Evolutionary conservation across 768 basidiomycete species (phyloP).

Genomic region (Trametes coccinea): DNA sequence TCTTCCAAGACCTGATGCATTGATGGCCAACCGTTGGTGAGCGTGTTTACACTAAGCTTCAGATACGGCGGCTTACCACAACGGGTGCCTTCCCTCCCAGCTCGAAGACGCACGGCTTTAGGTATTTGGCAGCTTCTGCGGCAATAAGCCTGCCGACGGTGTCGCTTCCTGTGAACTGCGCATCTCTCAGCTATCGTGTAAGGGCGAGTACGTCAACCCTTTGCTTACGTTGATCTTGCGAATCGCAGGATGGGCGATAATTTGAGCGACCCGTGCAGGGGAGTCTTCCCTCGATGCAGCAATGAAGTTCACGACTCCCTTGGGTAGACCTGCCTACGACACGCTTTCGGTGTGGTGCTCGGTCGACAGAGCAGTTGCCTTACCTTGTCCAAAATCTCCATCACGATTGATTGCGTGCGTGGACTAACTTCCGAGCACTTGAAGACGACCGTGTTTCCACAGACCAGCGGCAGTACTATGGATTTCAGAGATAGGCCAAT

Average conservation of each 20-base stretch:
- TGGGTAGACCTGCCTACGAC: conserved; percentile 57
- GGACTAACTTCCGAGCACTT: conserved; percentile 55
- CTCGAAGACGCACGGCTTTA: conserved; percentile 58
- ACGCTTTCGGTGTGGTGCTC: not conserved
- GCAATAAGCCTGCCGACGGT: conserved; percentile 55
- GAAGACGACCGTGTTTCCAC: conserved; percentile 58
- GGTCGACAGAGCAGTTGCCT: not conserved
- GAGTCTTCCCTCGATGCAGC: conserved; percentile 46
- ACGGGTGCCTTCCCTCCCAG: conserved; percentile 57
- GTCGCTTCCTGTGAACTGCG: conserved; percentile 57
- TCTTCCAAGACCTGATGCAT: conserved; percentile 46
- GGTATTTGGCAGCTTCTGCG: conserved; percentile 52
- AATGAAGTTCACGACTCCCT: conserved; percentile 58
- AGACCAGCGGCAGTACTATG: conserved; percentile 47
- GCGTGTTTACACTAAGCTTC: too few species aligned
- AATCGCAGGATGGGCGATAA: conserved; percentile 56
- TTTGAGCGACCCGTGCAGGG: conserved; percentile 46
- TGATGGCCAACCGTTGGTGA: too few species aligned
- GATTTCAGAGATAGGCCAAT: conserved; percentile 46
- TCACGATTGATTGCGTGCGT: conserved; percentile 45
- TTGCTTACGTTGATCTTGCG: conserved; percentile 51
- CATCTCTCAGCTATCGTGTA: not conserved
- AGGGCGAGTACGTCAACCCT: too few species aligned
- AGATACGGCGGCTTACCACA: conserved; percentile 38
- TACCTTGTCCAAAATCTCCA: conserved; percentile 49